Percentiles rank a stretch among this genome's conserved stretches.
Conservation (phyloP, 2,329 filamentous ascomycete genomes). For the Aquanectria penicillioides region DNA sequence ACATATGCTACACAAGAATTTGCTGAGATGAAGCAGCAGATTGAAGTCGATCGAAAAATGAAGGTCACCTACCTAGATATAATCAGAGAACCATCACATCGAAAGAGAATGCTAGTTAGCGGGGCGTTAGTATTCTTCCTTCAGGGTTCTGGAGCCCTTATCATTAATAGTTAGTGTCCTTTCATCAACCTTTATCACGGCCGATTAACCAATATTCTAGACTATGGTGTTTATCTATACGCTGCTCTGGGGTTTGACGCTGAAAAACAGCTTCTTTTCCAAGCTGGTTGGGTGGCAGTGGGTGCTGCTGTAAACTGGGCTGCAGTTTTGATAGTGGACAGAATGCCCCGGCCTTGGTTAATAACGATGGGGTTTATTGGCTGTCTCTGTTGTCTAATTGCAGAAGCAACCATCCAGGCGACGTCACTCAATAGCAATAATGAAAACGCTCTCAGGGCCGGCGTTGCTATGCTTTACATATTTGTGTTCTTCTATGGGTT, state of each 20-base stretch:
- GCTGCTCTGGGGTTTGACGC: conserved; percentile 1
- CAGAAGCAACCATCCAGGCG: conserved; percentile 5
- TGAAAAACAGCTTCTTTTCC: neutral
- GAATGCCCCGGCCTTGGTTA: neutral
- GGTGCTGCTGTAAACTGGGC: conserved; percentile 6
- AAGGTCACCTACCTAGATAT: neutral
- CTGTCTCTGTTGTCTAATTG: neutral
- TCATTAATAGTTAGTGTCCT: conserved; percentile 13
- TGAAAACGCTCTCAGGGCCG: neutral
- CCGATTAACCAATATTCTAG: neutral
- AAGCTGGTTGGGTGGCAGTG: conserved; percentile 1
- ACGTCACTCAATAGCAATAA: neutral
- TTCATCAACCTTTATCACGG: neutral
- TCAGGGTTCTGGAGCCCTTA: conserved; percentile 5
- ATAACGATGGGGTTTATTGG: conserved; percentile 1
- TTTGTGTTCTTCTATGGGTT: conserved; percentile 12
- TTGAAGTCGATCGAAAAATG: neutral
- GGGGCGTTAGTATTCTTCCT: neutral
- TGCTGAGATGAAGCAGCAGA: neutral
- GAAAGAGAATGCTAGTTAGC: neutral
- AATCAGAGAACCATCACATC: neutral
- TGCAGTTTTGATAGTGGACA: neutral
- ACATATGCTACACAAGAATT: neutral
- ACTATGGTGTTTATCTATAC: conserved; percentile 11
- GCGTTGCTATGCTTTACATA: conserved; percentile 6